Evolutionary conservation across 2,329 filamentous ascomycete genomes (phyloP), one percentile per base, ranked within the genome.

Genomic region (Neurospora sp.): DNA sequence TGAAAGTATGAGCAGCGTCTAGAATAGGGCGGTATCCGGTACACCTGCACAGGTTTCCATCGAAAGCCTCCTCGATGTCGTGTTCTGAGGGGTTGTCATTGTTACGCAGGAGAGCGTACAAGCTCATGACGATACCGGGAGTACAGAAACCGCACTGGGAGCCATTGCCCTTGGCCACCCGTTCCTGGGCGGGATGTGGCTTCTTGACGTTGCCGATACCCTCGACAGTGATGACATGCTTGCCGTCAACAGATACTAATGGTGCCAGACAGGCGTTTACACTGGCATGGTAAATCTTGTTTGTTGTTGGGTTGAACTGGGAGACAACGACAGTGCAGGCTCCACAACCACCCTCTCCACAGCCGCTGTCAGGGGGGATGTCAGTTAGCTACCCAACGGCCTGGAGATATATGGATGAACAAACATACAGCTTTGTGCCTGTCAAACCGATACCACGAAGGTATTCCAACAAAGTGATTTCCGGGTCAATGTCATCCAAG

Each of bases 201-300:
- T 86, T 88, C 79, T 96, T 91, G 38, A 92, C 90, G 78, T 91
- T 92, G 11, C 96, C 96, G 76, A 99, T 97, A 7, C 96, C 96
- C 81, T 99, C 96, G 52, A 99, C 90, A 3, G 96, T 99, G 78
- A 99, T 94, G 77, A 98, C 93, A 86, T 99, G 96, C 79, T 99
- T 99, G 66, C 96, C 96, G 79, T 98, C 96, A 62, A 98, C 87
- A 76, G 93, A 97, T 74, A 93, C 92, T 66, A 99, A 85, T 7
- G 96, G 96, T 11, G 96, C 95, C 68, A 99, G 84, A 79, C 96
- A 99, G 58, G 96, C 96, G 79, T 99, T 99, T 71, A 98, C 93
- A 69, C 93, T 96, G 70, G 96, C 96, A 84, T 99, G 95, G 78
- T 98, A 98, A 75, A 98, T 92, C 78, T 92, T 87, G 77, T 92